These are phyloP conservation scores for Salvia hispanica DNA, from an alignment of 257 asterid species.

Conservation along the genomic window DNA sequence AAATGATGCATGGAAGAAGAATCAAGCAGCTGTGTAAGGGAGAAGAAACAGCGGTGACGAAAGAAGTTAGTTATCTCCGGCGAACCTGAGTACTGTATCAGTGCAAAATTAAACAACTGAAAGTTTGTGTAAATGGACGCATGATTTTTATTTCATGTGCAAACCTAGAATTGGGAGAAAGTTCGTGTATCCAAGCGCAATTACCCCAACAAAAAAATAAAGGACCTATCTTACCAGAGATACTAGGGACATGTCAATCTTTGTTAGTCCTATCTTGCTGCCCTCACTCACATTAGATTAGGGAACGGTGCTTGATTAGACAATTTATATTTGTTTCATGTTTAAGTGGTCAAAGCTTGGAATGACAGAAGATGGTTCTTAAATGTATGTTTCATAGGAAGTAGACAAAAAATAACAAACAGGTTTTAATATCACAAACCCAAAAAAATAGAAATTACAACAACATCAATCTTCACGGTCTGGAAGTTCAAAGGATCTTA, in stretches of 20 bases:
- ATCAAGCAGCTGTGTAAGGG: no score
- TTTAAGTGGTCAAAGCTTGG: constrained; percentile 15
- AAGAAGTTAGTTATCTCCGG: no score
- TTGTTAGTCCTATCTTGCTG: constrained; percentile 5
- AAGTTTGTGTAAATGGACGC: no score
- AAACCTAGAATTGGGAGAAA: no score
- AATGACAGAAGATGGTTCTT: background rate
- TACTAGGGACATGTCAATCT: background rate
- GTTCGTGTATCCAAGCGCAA: no score
- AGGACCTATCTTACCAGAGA: background rate
- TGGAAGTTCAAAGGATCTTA: constrained; percentile 27
- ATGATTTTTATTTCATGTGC: no score
- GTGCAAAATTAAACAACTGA: no score
- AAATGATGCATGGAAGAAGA: no score
- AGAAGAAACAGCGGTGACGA: no score
- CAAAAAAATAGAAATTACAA: constrained; percentile 21
- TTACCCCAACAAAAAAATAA: background rate
- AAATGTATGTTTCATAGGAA: constrained; percentile 2
- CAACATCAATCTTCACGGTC: constrained; percentile 1
- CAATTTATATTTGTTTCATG: background rate
- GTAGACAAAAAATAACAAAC: constrained; percentile 1
- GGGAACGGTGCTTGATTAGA: background rate
- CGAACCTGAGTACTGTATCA: no score
- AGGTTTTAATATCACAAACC: constrained; percentile 14
- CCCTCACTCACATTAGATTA: constrained; percentile 26